Evolutionary conservation across 805 yeast species (phyloP).

Genomic region (Yamadazyma sp.): DNA sequence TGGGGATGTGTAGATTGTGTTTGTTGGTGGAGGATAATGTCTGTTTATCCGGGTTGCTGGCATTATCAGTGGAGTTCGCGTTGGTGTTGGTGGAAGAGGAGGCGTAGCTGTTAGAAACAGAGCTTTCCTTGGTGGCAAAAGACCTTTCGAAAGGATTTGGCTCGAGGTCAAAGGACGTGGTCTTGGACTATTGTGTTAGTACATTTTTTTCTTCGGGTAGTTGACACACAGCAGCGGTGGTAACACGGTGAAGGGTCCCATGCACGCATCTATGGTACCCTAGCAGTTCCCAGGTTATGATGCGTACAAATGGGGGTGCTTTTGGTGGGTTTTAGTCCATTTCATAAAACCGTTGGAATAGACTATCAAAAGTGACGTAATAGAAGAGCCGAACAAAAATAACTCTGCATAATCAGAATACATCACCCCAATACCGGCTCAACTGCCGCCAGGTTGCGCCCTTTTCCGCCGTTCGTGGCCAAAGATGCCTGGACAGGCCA

Average conservation of each 20-base stretch:
- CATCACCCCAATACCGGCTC: background rate
- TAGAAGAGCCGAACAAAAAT: too few relatives aligned
- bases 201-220: too few relatives aligned
- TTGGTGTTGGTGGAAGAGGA: conserved; percentile 7
- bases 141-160: conserved; percentile 96
- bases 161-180: conserved; percentile 68
- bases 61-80: conserved; percentile 5
- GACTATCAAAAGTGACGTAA: conserved; percentile 4
- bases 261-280: too few relatives aligned
- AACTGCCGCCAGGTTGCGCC: too few relatives aligned
- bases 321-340: too few relatives aligned
- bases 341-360: background rate
- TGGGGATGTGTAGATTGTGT: conserved; percentile 34
- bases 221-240: too few relatives aligned
- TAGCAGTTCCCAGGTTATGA: too few relatives aligned
- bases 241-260: too few relatives aligned
- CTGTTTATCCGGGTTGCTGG: conserved; percentile 3
- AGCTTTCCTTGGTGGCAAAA: conserved; percentile 64
- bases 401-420: conserved; percentile 3
- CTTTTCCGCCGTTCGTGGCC: too few relatives aligned
- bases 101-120: conserved; percentile 7
- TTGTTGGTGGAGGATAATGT: conserved; percentile 27
- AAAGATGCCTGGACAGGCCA: too few relatives aligned
- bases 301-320: too few relatives aligned
- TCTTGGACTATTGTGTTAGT: conserved; percentile 20